phyloP scores from a whole-genome alignment of 257 asterid genomes.

The Euphrasia confusa region DNA sequence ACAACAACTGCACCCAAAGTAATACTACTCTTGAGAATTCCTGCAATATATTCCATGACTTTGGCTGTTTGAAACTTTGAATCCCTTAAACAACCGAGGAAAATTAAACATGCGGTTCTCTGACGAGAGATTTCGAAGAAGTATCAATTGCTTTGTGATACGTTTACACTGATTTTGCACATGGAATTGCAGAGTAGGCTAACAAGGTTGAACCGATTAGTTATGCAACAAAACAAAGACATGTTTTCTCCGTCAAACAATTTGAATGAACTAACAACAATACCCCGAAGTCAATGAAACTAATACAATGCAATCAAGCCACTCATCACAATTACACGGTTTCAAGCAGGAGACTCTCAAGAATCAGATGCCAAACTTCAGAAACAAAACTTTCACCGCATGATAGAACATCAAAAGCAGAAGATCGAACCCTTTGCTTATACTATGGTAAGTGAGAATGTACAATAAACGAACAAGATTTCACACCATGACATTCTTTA shows the following conservation, averaged over 20 bases:
- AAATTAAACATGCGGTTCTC: too few relatives aligned
- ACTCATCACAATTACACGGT: background rate
- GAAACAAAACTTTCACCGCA: constrained; percentile 19
- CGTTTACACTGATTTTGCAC: background rate
- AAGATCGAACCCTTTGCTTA: constrained; percentile 17
- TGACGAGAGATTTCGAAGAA: too few relatives aligned
- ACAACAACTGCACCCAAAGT: background rate
- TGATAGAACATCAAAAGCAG: constrained; percentile 22
- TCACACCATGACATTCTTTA: constrained; percentile 35
- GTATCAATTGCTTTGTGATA: background rate
- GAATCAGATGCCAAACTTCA: constrained; percentile 3
- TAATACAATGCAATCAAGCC: background rate
- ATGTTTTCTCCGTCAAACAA: background rate
- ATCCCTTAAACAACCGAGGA: too few relatives aligned
- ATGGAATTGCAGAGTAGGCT: background rate
- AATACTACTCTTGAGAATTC: background rate
- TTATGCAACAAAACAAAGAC: background rate
- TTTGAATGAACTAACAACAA: background rate
- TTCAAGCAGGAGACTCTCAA: background rate
- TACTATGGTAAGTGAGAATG: constrained; percentile 31
- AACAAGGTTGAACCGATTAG: background rate
- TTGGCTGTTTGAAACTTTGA: too few relatives aligned
- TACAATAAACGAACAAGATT: constrained; percentile 37
- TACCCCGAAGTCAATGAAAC: background rate
- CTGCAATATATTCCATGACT: background rate